These are phyloP conservation scores for Triglochin maritima DNA, from an alignment of 106 monocot species.

Conservation along the genomic window DNA sequence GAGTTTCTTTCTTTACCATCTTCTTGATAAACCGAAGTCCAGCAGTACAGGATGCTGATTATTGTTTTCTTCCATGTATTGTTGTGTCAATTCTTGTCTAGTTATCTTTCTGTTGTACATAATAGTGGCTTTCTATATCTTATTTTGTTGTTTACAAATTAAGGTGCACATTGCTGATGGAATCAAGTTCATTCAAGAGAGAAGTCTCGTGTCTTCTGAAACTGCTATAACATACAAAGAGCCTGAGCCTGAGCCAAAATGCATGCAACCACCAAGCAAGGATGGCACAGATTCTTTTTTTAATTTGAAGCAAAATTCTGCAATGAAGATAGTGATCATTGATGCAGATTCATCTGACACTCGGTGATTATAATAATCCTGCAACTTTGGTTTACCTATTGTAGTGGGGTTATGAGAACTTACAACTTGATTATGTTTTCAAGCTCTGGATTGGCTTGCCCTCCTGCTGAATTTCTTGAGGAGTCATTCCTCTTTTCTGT, in stretches of 20 bases:
- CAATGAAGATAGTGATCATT: slow-evolving; percentile 53
- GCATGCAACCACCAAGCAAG: not conserved
- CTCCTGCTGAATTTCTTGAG: slow-evolving; percentile 67
- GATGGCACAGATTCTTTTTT: not conserved
- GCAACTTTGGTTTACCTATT: too few relatives aligned
- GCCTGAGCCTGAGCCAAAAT: not conserved
- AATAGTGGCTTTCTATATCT: not conserved
- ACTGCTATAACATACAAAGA: not conserved
- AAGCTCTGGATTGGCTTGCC: slow-evolving; percentile 83
- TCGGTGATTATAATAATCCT: slow-evolving; percentile 26
- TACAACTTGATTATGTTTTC: not conserved
- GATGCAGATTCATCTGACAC: slow-evolving; percentile 93
- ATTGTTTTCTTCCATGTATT: too few relatives aligned
- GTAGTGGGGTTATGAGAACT: too few relatives aligned
- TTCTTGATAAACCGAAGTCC: too few relatives aligned
- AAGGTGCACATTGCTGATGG: slow-evolving; percentile 87
- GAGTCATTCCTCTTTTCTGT: slow-evolving; percentile 58
- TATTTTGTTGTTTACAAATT: not conserved
- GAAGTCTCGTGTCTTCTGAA: slow-evolving; percentile 7
- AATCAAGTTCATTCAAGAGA: slow-evolving; percentile 44
- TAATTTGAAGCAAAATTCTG: slow-evolving; percentile 12
- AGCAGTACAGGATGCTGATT: too few relatives aligned
- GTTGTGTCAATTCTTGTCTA: too few relatives aligned
- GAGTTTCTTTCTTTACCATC: too few relatives aligned
- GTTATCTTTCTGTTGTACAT: not conserved